These are phyloP conservation scores for Globisporangium solare DNA, from an alignment of 352 stramenopile species.

Conservation along the genomic window DNA sequence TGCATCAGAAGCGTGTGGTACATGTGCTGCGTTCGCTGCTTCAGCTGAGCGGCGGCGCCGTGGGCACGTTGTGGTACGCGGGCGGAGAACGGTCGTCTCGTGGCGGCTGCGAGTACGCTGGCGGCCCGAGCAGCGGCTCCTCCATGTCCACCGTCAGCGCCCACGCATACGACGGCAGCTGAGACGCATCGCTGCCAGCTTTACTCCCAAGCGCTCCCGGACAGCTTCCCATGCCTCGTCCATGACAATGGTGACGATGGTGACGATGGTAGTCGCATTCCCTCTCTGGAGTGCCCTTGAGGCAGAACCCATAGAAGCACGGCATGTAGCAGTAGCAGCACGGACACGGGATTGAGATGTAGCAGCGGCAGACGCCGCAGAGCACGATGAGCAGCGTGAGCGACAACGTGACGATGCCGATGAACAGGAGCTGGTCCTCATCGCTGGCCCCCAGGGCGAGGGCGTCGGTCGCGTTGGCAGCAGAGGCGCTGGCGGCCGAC, in stretches of 20 bases:
- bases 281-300: conserved; percentile 7
- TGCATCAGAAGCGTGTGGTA: too few species aligned
- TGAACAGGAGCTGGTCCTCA: neutral
- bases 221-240: too few species aligned
- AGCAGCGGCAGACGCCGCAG: conserved; percentile 15
- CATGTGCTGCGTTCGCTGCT: too few species aligned
- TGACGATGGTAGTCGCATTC: neutral
- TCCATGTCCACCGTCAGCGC: conserved; percentile 54
- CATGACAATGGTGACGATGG: too few species aligned
- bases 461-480: neutral
- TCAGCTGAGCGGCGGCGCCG: conserved; percentile 50
- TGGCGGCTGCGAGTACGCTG: conserved; percentile 33
- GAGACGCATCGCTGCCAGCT: too few species aligned
- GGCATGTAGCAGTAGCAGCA: conserved; percentile 18
- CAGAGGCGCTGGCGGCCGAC: neutral
- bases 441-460: neutral
- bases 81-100: conserved; percentile 31
- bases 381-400: conserved; percentile 3
- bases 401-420: neutral
- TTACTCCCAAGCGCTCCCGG: too few species aligned
- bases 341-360: conserved; percentile 7
- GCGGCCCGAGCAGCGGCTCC: conserved; percentile 47
- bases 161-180: conserved; percentile 17
- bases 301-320: conserved; percentile 45
- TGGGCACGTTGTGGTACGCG: conserved; percentile 56